Evolutionary conservation across 1,284 basidiomycete genomes (phyloP).

Genomic region (Athelia psychrophila): DNA sequence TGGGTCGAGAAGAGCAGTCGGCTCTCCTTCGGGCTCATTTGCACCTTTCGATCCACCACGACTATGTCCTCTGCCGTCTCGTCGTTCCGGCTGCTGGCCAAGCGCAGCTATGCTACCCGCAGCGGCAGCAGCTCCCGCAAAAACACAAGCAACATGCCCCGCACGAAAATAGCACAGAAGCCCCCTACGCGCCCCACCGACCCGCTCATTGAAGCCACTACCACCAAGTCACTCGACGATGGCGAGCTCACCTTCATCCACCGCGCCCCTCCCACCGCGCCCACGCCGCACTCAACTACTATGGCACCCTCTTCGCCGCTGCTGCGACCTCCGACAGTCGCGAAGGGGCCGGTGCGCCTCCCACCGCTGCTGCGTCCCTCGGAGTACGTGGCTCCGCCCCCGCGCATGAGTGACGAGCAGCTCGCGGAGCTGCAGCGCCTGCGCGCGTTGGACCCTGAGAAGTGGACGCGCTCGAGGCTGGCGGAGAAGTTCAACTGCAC

Average conservation of each 20-base stretch:
- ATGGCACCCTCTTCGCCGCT: slow-evolving; percentile 48
- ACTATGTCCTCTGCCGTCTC: no score
- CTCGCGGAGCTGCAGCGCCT: slow-evolving; percentile 40
- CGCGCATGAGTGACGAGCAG: slow-evolving; percentile 34
- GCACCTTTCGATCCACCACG: no score
- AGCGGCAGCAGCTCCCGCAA: no score
- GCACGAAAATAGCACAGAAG: slow-evolving; percentile 35
- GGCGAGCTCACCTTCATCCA: slow-evolving; percentile 48
- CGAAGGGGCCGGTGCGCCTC: slow-evolving; percentile 4
- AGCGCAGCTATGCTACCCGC: background rate
- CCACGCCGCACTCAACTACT: slow-evolving; percentile 47
- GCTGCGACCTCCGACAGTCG: slow-evolving; percentile 23
- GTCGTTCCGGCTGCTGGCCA: background rate
- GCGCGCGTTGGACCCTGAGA: slow-evolving; percentile 29
- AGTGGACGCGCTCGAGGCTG: slow-evolving; percentile 29
- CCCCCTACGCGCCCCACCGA: slow-evolving; percentile 44
- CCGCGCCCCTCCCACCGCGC: slow-evolving; percentile 49
- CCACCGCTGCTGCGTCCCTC: slow-evolving; percentile 32
- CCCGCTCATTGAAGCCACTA: slow-evolving; percentile 38
- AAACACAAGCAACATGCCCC: background rate
- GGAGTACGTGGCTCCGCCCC: slow-evolving; percentile 22
- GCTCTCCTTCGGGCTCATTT: no score
- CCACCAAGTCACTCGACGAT: slow-evolving; percentile 35
- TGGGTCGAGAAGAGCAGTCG: no score
- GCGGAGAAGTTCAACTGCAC: slow-evolving; percentile 38